Conservation (phyloP, 129 eudicot species). For the Tanacetum coccineum region DNA sequence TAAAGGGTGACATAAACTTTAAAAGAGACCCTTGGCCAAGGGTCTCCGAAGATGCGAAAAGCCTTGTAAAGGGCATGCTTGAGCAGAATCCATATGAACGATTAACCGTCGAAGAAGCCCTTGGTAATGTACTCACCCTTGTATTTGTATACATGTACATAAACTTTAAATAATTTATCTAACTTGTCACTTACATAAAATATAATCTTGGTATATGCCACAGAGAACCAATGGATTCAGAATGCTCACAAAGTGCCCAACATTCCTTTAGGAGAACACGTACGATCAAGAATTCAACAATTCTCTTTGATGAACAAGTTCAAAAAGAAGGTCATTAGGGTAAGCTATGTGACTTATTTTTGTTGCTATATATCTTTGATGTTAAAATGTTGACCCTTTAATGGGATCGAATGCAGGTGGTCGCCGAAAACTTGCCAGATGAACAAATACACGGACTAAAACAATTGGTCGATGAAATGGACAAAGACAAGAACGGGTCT, state of each 20-base stretch:
- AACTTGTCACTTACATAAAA: not conserved
- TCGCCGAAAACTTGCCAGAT: slow-evolving; percentile 78
- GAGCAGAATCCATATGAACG: slow-evolving; percentile 66
- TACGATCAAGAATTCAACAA: slow-evolving; percentile 71
- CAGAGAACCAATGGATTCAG: slow-evolving; percentile 67
- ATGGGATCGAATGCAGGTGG: slow-evolving; percentile 46
- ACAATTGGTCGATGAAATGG: slow-evolving; percentile 70
- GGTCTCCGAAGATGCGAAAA: slow-evolving; percentile 72
- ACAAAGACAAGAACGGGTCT: slow-evolving; percentile 83
- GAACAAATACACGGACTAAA: slow-evolving; percentile 59
- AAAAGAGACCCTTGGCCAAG: slow-evolving; percentile 92
- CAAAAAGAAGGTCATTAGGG: slow-evolving; percentile 83
- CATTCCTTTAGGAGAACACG: slow-evolving; percentile 69
- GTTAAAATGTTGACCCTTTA: slow-evolving; percentile 5
- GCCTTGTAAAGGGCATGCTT: slow-evolving; percentile 71
- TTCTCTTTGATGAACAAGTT: slow-evolving; percentile 93
- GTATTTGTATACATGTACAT: not conserved
- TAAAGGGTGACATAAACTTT: slow-evolving; percentile 65
- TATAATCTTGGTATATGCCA: not conserved
- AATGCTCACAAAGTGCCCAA: slow-evolving; percentile 66
- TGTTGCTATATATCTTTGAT: not conserved
- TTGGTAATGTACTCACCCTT: no score
- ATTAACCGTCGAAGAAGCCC: slow-evolving; percentile 68
- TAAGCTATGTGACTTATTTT: slow-evolving; percentile 32
- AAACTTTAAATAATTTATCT: not conserved